These are phyloP conservation scores for Nothopassalora personata DNA, from an alignment of 2,329 filamentous ascomycete genomes.

Conservation along the genomic window DNA sequence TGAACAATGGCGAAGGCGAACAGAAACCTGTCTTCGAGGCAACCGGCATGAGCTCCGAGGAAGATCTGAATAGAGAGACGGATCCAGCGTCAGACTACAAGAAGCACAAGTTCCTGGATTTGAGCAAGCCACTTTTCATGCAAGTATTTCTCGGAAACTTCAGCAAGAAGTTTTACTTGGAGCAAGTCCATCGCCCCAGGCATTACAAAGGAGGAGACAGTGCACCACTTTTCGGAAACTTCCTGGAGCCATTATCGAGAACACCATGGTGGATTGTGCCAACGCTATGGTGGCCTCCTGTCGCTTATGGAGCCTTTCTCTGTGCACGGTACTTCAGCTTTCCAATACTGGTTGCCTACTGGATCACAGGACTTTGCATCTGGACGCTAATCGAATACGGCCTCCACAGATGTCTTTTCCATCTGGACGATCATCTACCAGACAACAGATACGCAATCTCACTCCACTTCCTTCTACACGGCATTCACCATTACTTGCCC, in stretches of 20 bases:
- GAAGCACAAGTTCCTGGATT: conserved; percentile 87
- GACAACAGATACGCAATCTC: conserved; percentile 86
- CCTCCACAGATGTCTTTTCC: conserved; percentile 86
- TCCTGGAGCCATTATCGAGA: conserved; percentile 93
- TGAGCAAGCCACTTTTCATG: conserved; percentile 74
- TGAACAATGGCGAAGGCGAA: conserved; percentile 17
- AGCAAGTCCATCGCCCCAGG: conserved; percentile 90
- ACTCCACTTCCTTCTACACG: conserved; percentile 87
- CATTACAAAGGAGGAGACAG: conserved; percentile 93
- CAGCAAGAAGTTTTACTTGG: conserved; percentile 90
- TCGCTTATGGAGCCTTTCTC: conserved; percentile 65
- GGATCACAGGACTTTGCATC: conserved; percentile 63
- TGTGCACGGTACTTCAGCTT: conserved; percentile 56
- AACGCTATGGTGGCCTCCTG: conserved; percentile 73
- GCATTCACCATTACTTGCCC: conserved; percentile 96
- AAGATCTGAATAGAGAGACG: conserved; percentile 82
- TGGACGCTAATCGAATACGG: conserved; percentile 91
- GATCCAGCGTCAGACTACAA: conserved; percentile 72
- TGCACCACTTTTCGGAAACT: conserved; percentile 93
- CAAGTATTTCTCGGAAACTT: conserved; percentile 89
- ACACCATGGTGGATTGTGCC: conserved; percentile 94
- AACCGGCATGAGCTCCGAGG: conserved; percentile 85
- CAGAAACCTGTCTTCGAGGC: conserved; percentile 46
- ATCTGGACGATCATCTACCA: conserved; percentile 87
- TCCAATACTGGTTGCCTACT: conserved; percentile 54